A percentile compares a stretch with the other conserved stretches of the same genome.
Conservation (phyloP, 2,329 filamentous ascomycete species). For the Calonectria leucothoes region DNA sequence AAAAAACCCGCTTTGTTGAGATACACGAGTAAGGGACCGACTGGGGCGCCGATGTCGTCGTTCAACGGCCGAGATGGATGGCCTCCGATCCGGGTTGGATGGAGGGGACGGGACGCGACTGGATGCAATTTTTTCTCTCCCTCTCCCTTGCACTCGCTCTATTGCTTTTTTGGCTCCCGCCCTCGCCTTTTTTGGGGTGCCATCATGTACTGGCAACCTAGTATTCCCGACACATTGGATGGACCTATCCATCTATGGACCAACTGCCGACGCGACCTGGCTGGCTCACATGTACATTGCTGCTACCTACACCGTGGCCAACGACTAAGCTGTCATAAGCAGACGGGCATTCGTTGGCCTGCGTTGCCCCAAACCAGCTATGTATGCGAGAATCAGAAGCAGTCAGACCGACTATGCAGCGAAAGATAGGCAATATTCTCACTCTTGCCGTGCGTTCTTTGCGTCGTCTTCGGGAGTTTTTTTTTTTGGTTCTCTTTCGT, state of each 20-base stretch:
- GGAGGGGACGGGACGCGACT: constrained; percentile 16
- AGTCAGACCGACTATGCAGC: constrained; percentile 3
- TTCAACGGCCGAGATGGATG: constrained; percentile 6
- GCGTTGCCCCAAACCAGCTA: background rate
- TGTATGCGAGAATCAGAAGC: background rate
- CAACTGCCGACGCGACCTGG: background rate
- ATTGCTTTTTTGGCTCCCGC: background rate
- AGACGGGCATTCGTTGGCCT: background rate
- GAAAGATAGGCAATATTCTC: background rate
- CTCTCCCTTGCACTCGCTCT: background rate
- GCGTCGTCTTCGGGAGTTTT: background rate
- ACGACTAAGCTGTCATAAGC: constrained; percentile 17
- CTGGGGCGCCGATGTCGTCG: constrained; percentile 11
- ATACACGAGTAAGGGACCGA: constrained; percentile 9
- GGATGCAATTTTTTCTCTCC: constrained; percentile 6
- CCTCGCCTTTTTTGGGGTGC: background rate
- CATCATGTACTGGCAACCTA: background rate
- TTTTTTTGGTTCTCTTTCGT: background rate
- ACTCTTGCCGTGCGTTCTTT: background rate
- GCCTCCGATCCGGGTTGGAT: constrained; percentile 22
- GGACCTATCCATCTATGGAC: background rate
- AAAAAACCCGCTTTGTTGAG: constrained; percentile 24
- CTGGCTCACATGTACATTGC: background rate
- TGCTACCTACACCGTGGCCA: background rate
- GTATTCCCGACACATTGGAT: constrained; percentile 3